Evolutionary conservation across 768 basidiomycete species (phyloP), one percentile per base, ranked within the genome.

Genomic region (Tulasnella sp.): DNA sequence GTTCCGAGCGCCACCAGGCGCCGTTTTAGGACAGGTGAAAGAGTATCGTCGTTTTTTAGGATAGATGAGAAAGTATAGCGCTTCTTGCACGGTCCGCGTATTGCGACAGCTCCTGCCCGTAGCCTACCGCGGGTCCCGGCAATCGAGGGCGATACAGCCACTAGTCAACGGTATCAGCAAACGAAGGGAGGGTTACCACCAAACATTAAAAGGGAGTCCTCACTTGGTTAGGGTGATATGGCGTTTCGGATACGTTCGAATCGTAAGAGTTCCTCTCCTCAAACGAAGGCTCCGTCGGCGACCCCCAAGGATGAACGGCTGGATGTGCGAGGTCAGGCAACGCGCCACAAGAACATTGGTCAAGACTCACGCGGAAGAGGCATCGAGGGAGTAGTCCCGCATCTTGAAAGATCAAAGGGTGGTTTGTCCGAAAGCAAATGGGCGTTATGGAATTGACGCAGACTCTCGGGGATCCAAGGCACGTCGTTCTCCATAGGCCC

Each of bases 151-250:
- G 61, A 16, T 29, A 67, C 29, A 67, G 1, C 61, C 61, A 67
- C 61, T 67, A 35, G 29, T 32, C 32, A 13, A 3, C 26, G 13
- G 15, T 44, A 44, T 44, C 7, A 44, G 44, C 44, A 44, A 4
- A 44, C 13, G 11, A 15, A 44, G 15, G 16, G 11, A 44, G 4
- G 4, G 0, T 10, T 44, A 3, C 1, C 44, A 1, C 2, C 16
- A 16, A 51, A 51, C 42, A 44, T 44, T 44, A 44, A 35, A 67
- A 69, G 39, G 6, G 20, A n/a, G n/a, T n/a, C 51, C 40, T 26
- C 57, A 76, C 75, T 35, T 76, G 75, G 32, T 46, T 61, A 32
- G 77, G 77, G 23, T 77, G 77, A 32, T 77, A 77, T 46, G 77
- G 77, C n/a, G 35, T 37, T 26, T 77, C 77, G 26, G 70, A 44